phyloP scores from a whole-genome alignment of 768 basidiomycete genomes.

The Exidia glandulosa region DNA sequence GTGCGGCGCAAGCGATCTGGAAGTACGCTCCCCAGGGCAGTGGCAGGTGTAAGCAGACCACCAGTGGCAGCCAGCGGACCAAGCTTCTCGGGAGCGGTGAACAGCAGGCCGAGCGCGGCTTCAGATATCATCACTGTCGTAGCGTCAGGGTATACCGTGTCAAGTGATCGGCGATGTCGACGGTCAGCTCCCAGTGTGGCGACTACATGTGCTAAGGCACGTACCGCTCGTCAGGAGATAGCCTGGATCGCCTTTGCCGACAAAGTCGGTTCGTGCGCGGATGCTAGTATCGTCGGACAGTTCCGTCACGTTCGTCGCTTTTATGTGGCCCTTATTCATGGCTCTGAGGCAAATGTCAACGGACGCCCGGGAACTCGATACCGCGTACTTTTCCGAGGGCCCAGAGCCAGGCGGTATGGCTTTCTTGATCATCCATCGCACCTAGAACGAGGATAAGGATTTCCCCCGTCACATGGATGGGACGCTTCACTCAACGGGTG shows the following conservation, averaged over 20 bases:
- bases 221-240: conserved; percentile 48
- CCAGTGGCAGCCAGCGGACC: conserved; percentile 48
- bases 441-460: too few relatives aligned
- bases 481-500: too few relatives aligned
- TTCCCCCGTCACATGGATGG: too few relatives aligned
- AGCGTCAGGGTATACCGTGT: background rate
- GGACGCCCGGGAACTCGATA: background rate
- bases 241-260: conserved; percentile 67
- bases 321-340: conserved; percentile 48
- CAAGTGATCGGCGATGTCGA: background rate
- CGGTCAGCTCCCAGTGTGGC: background rate
- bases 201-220: too few relatives aligned
- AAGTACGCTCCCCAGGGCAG: conserved; percentile 69
- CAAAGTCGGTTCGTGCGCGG: conserved; percentile 49
- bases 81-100: conserved; percentile 40
- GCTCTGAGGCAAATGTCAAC: conserved; percentile 23
- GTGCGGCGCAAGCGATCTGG: conserved; percentile 53
- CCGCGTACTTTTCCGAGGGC: background rate
- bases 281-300: conserved; percentile 35
- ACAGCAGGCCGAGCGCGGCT: conserved; percentile 59
- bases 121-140: conserved; percentile 62
- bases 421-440: conserved; percentile 47
- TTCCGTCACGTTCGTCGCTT: conserved; percentile 60
- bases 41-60: conserved; percentile 75
- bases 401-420: conserved; percentile 23